phyloP scores from a whole-genome alignment of 2,329 filamentous ascomycete genomes.

The Colletotrichum costaricense region DNA sequence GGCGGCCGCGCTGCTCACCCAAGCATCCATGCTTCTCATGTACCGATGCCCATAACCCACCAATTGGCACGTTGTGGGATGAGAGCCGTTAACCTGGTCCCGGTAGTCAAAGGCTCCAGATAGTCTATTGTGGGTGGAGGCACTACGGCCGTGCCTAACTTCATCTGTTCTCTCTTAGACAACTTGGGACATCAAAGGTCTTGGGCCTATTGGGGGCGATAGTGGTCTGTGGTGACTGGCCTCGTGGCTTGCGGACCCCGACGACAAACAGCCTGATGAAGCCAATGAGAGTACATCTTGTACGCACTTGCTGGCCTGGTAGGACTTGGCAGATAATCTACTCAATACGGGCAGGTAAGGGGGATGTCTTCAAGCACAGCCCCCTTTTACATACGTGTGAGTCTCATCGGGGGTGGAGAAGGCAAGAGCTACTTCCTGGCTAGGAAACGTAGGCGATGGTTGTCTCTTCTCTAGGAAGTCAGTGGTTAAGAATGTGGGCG shows the following conservation, averaged over 20 bases:
- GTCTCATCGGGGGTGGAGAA: constrained; percentile 2
- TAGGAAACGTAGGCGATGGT: not conserved
- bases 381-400: constrained; percentile 1
- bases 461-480: not conserved
- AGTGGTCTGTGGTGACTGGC: not conserved
- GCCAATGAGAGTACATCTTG: not conserved
- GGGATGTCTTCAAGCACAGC: constrained; percentile 7
- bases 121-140: not conserved
- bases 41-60: constrained; percentile 11
- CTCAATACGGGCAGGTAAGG: not conserved
- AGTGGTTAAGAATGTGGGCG: not conserved
- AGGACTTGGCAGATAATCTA: constrained; percentile 28
- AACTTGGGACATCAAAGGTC: not conserved
- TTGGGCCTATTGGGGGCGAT: not conserved
- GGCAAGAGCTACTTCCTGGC: not conserved
- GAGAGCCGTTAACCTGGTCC: not conserved
- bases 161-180: not conserved
- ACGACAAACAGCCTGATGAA: not conserved
- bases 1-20: not conserved
- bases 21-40: constrained; percentile 3
- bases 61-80: constrained; percentile 6
- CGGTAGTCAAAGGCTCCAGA: not conserved
- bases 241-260: constrained; percentile 7
- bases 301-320: not conserved
- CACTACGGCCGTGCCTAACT: not conserved